Base-by-base conservation (phyloP, 2,329 filamentous ascomycete species). In the Ascochyta rabiei region DNA sequence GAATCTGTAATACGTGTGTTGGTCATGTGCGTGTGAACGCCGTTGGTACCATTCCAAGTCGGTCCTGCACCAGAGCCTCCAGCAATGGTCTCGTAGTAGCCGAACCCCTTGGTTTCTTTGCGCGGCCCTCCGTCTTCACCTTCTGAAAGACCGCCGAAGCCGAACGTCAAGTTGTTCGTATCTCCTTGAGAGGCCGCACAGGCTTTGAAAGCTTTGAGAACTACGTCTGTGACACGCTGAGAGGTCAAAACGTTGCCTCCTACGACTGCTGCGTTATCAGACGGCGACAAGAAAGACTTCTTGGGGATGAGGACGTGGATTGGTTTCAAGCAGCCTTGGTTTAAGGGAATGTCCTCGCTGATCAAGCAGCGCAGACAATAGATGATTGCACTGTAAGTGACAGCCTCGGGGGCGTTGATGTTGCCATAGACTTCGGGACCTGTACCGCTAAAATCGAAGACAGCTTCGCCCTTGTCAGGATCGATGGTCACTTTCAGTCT, bases 51-150 rank as follows among this genome's bases (percentile, higher is more conserved):
- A 56, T 88, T 80, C 89, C 89, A 93, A 13, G 81, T 80, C 0
- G 86, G 83, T 0, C 89, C 89, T 0, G 90, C 90, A 24, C 90
- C 90, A 34, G 83, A 86, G 0, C 90, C 90, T 34, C 90, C 90
- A 0, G 88, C 87, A 59, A 95, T 92, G 6, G 90, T 93, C 74
- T 95, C 90, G 72, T 93, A 93, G 79, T 93, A 95, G 9, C 90
- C 90, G 69, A 95, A 95, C 0, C 90, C 90, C 31, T 86, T 85
- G n/a, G 85, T 80, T n/a, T 82, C 81, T 49, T 84, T 81, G 38
- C 67, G 62, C 12, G 57, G 59, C 2, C 53, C 19, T 15, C 57
- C 58, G 6, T 52, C 41, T 16, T 62, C 57, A 6, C 57, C 50
- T 10, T 58, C 59, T 10, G 59, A 59, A 2, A 66, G 66, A 6